These are phyloP conservation scores for Kwoniella dejecticola DNA, from an alignment of 768 basidiomycete genomes.

Conservation along the genomic window DNA sequence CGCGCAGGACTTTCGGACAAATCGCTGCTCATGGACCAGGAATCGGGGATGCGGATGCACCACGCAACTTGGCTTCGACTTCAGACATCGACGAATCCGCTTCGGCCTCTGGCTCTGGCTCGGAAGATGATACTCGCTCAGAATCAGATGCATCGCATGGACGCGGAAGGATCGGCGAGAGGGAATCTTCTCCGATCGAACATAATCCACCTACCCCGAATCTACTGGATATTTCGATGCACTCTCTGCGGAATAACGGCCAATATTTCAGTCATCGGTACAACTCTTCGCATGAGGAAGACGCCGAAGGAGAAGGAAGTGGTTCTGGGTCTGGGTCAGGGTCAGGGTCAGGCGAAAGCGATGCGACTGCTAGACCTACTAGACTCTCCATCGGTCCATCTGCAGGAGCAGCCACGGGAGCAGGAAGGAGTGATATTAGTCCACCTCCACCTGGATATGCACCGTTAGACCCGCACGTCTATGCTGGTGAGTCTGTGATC, in stretches of 20 bases:
- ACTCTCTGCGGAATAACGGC: constrained; percentile 47
- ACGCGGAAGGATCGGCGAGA: constrained; percentile 12
- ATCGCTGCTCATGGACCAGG: neutral
- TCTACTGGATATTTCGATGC: constrained; percentile 57
- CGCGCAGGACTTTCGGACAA: constrained; percentile 13
- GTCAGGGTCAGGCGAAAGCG: constrained; percentile 42
- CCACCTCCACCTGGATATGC: constrained; percentile 54
- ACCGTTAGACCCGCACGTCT: constrained; percentile 50
- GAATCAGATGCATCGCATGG: no score
- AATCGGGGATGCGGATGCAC: neutral
- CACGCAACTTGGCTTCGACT: constrained; percentile 3
- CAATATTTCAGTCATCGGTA: constrained; percentile 41
- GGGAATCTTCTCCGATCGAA: constrained; percentile 39
- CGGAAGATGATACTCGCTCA: constrained; percentile 14
- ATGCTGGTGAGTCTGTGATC: constrained; percentile 35
- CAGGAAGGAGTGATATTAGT: constrained; percentile 25
- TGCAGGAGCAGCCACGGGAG: neutral
- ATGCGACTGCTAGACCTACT: constrained; percentile 38
- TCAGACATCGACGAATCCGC: constrained; percentile 26
- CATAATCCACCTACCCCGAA: constrained; percentile 60
- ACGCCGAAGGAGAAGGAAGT: constrained; percentile 17
- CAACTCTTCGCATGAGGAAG: constrained; percentile 24
- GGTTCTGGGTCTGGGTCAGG: constrained; percentile 33
- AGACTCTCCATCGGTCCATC: neutral
- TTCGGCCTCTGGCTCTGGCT: constrained; percentile 11